A percentile compares a stretch with the other conserved stretches of the same genome.
These are phyloP conservation scores for Isatis tinctoria DNA, from an alignment of 345 rosid genomes.

Conservation along the genomic window DNA sequence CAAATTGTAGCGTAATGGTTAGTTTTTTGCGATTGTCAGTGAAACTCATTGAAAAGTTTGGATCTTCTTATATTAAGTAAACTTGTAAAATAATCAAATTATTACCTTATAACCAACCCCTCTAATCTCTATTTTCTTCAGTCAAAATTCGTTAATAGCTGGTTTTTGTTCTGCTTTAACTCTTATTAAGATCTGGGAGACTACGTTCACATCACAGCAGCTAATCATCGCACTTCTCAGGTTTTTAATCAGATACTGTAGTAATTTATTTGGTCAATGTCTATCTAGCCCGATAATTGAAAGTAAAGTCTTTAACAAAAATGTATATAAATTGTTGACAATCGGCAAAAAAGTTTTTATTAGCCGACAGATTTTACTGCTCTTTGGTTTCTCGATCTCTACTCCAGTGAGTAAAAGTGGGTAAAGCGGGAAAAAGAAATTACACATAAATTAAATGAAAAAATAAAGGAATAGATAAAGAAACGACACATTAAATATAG, in stretches of 20 bases:
- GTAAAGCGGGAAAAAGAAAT: slow-evolving; percentile 31
- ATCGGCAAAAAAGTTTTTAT: background rate
- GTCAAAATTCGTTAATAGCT: background rate
- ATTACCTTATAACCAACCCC: background rate
- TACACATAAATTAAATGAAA: background rate
- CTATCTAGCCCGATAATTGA: background rate
- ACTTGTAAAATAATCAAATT: background rate
- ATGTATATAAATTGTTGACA: slow-evolving; percentile 7
- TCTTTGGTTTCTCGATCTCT: slow-evolving; percentile 32
- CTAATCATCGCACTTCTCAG: background rate
- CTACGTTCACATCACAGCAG: background rate
- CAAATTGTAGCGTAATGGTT: slow-evolving; percentile 12
- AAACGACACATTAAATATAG: background rate
- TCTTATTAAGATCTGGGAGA: background rate
- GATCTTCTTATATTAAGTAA: background rate
- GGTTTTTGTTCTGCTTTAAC: background rate
- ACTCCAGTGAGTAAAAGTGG: slow-evolving; percentile 29
- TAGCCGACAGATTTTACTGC: slow-evolving; percentile 30
- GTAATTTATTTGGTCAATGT: slow-evolving; percentile 10
- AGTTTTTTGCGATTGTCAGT: background rate
- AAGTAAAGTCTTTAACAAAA: background rate
- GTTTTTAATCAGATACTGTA: background rate
- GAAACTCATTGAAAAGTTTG: slow-evolving; percentile 1
- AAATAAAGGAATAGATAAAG: background rate
- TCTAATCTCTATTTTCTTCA: background rate